Percentiles rank a stretch among this genome's conserved stretches.
Evolutionary conservation across 2,329 filamentous ascomycete genomes (phyloP).

Genomic region (Aspergillus sp.): DNA sequence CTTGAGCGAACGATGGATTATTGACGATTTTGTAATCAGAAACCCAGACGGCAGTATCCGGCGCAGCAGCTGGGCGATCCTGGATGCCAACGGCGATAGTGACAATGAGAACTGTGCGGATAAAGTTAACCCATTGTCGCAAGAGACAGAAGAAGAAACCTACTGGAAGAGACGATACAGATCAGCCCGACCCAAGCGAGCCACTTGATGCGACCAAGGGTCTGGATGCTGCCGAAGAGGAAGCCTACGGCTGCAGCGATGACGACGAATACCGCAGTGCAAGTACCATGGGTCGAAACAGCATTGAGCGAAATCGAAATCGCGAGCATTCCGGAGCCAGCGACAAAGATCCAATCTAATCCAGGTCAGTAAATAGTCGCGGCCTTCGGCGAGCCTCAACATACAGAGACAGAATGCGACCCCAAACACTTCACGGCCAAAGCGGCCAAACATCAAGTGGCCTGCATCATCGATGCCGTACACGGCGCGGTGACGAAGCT

Average conservation of each 20-base stretch:
- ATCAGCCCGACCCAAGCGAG: conserved; percentile 26
- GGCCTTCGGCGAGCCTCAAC: background rate
- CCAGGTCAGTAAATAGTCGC: background rate
- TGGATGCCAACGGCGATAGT: conserved; percentile 22
- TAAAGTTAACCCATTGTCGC: background rate
- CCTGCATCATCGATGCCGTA: conserved; percentile 51
- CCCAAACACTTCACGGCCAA: conserved; percentile 42
- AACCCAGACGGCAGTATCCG: conserved; percentile 17
- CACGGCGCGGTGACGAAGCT: conserved; percentile 44
- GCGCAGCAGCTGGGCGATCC: conserved; percentile 25
- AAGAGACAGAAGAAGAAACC: background rate
- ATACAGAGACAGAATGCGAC: conserved; percentile 1
- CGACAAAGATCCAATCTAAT: conserved; percentile 26
- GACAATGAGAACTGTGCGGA: conserved; percentile 12
- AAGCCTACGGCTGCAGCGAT: conserved; percentile 16
- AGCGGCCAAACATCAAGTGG: conserved; percentile 43
- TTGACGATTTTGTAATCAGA: conserved; percentile 20
- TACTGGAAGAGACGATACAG: conserved; percentile 12
- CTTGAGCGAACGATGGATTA: conserved; percentile 17
- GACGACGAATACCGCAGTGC: conserved; percentile 18
- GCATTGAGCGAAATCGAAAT: conserved; percentile 35
- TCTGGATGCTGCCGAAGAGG: conserved; percentile 23
- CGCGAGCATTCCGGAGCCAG: conserved; percentile 36
- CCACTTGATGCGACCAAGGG: conserved; percentile 24
- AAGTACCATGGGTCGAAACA: conserved; percentile 28